Evolutionary conservation across 768 basidiomycete species (phyloP), one percentile per base, ranked within the genome.

Genomic region (Boletales sp.): DNA sequence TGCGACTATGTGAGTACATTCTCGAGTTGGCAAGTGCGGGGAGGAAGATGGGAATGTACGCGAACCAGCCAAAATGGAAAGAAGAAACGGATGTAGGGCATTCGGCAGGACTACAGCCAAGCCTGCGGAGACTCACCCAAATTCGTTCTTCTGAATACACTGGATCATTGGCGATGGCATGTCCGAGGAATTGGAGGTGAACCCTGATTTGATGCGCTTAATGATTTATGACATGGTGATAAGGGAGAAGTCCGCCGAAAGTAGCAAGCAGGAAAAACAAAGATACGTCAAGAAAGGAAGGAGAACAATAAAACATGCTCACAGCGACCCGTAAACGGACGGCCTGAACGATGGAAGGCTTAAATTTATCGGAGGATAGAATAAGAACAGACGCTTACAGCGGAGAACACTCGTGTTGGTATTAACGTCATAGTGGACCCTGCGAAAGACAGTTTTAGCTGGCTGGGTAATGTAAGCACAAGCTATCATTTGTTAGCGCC

Each of bases 171-270:
- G 91, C 90, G 54, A 99, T 93, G 0, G 97, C 87, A 63, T 90
- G 74, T 1, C 95, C 97, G 49, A 99, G 81, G 68, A 80, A 97
- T 69, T 98, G 97, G 3, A 99, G 79, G 63, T 99, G 97, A 4
- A 99, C 95, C 43, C 97, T 81, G 50, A 98, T 90, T 69, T 99
- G 97, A 70, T 99, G 97, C 0, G 97, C 94, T 97, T 56, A 2
- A 18, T 41, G 38, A 27, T 30, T 36, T 19, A 51, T 45, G 8
- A 39, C 42, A 46, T 40, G 37, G 37, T 50, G 45, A 50, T 51
- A 38, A 32, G 27, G 32, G 31, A 29, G 30, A 15, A 45, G 30
- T 15, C 2, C 12, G 10, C 32, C 37, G 10, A 32, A 15, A 15
- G 19, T 17, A 14, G 49, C 18, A 36, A 50, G 46, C 21, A 39